A percentile compares a stretch with the other conserved stretches of the same genome.
Conservation (phyloP, 768 basidiomycete genomes). For the Auricularia sp. region DNA sequence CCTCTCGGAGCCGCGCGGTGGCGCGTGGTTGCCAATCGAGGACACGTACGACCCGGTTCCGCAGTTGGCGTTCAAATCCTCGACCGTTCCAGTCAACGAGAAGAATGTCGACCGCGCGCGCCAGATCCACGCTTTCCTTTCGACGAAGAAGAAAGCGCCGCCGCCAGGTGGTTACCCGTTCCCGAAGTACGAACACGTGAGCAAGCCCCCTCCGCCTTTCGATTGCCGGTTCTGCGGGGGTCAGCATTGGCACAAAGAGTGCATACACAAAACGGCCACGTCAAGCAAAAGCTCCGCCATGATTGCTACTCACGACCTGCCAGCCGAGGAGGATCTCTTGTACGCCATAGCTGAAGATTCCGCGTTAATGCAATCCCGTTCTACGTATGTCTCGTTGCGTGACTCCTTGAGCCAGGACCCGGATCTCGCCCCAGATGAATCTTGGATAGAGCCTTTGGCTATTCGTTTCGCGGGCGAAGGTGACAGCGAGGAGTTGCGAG, state of each 20-base stretch:
- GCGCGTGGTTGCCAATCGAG: no score
- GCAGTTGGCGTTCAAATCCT: no score
- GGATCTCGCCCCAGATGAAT: no score
- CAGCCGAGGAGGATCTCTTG: not conserved
- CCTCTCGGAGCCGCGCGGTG: no score
- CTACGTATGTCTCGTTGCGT: not conserved
- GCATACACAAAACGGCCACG: not conserved
- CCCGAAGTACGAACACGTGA: not conserved
- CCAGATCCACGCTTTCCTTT: not conserved
- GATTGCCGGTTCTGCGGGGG: not conserved
- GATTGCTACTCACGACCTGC: not conserved
- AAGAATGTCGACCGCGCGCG: not conserved
- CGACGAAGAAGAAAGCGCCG: not conserved
- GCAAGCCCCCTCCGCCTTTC: not conserved
- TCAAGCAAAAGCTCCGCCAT: not conserved
- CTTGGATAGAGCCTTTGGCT: no score
- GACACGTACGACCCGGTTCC: no score
- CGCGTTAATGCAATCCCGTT: not conserved
- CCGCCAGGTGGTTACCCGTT: not conserved
- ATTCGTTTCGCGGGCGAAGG: no score
- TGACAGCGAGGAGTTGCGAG: not conserved
- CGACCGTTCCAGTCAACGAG: no score
- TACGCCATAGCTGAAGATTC: not conserved
- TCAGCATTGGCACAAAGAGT: not conserved
- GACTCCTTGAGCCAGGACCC: no score